Evolutionary conservation across 257 asterid genomes (phyloP).

Genomic region (Cynanchum wilfordii): DNA sequence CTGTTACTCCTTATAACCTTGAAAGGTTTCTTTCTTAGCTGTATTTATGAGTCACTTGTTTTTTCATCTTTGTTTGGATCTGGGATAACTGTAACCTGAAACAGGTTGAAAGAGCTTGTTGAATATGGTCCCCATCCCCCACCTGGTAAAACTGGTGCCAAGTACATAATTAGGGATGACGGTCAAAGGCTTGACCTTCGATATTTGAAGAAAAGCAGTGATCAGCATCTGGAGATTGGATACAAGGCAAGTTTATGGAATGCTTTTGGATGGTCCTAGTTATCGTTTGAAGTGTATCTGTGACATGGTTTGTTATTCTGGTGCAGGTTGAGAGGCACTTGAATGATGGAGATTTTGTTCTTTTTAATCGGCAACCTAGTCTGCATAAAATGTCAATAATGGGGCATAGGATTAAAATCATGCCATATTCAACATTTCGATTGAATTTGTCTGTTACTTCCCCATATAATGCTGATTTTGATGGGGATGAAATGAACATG

Average conservation of each 20-base stretch:
- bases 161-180: conserved; percentile 93
- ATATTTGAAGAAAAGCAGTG: conserved; percentile 94
- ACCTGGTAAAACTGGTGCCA: conserved; percentile 99
- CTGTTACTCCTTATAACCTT: conserved; percentile 97
- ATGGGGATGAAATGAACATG: conserved; percentile 99
- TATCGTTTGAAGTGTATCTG: conserved; percentile 1
- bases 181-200: conserved; percentile 99
- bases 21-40: conserved; percentile 54
- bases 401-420: conserved; percentile 97
- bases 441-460: conserved; percentile 94
- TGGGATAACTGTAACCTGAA: conserved; percentile 16
- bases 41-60: background rate
- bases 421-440: conserved; percentile 99
- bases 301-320: conserved; percentile 19
- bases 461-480: conserved; percentile 99
- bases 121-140: conserved; percentile 99
- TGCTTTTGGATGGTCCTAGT: background rate
- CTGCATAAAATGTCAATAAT: conserved; percentile 98
- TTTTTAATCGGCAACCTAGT: conserved; percentile 97
- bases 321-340: conserved; percentile 97
- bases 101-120: conserved; percentile 95
- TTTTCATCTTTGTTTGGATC: conserved; percentile 5
- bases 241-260: conserved; percentile 53
- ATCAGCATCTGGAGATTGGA: conserved; percentile 93
- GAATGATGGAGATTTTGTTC: conserved; percentile 94